Conservation (phyloP, 306 rosid genomes). For the Vachellia collinsii region DNA sequence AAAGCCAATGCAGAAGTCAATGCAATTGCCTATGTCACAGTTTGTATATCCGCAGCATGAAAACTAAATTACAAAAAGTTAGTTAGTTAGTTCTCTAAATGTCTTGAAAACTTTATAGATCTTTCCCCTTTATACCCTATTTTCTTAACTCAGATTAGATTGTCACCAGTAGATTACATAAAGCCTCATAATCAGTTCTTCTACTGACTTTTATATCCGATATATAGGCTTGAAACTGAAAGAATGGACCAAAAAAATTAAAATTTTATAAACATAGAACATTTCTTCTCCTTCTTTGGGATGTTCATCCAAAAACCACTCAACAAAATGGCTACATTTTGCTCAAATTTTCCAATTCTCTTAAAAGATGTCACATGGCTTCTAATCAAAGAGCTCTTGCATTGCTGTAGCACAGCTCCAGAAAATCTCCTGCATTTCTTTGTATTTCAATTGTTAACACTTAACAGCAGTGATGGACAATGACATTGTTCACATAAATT, state of each 20-base stretch:
- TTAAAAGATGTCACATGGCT: neutral
- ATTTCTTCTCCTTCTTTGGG: neutral
- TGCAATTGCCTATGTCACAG: neutral
- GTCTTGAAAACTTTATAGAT: neutral
- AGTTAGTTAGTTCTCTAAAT: neutral
- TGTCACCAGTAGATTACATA: neutral
- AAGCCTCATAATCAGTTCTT: neutral
- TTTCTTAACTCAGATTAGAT: neutral
- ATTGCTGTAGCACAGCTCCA: neutral
- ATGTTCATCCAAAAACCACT: neutral
- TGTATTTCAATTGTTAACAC: neutral
- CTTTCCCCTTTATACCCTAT: neutral
- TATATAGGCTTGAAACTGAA: neutral
- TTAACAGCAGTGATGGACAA: neutral
- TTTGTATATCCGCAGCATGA: neutral
- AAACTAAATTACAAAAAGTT: neutral
- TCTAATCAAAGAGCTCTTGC: neutral
- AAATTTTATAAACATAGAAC: neutral
- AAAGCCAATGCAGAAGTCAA: slow-evolving; percentile 8
- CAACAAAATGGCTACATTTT: neutral
- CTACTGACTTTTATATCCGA: neutral
- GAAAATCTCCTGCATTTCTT: neutral
- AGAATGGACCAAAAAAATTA: neutral
- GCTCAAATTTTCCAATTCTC: neutral
- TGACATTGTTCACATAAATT: too few relatives aligned